A percentile compares a stretch with the other conserved stretches of the same genome.
Conservation (phyloP, 805 yeast genomes). For the Pichia rugopelliculosa region DNA sequence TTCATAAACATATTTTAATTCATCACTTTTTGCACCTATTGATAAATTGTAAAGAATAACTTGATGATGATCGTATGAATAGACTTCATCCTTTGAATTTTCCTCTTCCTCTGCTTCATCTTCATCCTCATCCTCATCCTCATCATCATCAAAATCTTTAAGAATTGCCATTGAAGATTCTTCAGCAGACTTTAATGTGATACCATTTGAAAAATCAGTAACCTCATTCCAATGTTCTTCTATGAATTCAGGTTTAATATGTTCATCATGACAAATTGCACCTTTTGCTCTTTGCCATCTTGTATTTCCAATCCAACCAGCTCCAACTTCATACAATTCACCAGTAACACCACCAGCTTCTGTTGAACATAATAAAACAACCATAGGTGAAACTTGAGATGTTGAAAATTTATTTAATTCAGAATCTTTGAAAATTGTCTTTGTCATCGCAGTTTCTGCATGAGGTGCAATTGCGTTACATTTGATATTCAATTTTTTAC, state of each 20-base stretch:
- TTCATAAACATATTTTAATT: slow-evolving; percentile 76
- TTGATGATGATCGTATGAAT: slow-evolving; percentile 57
- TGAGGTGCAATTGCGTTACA: slow-evolving; percentile 91
- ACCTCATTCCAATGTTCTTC: slow-evolving; percentile 60
- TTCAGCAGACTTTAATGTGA: slow-evolving; percentile 52
- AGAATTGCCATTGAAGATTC: slow-evolving; percentile 80
- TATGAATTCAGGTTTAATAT: slow-evolving; percentile 56
- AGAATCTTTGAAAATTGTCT: slow-evolving; percentile 70
- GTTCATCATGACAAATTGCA: slow-evolving; percentile 49
- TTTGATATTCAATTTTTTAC: slow-evolving; percentile 65
- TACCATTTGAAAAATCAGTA: slow-evolving; percentile 51
- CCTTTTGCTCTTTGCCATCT: slow-evolving; percentile 95
- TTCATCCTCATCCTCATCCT: slow-evolving; percentile 38
- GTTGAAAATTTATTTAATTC: slow-evolving; percentile 84
- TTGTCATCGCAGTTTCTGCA: slow-evolving; percentile 97
- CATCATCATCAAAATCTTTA: slow-evolving; percentile 47
- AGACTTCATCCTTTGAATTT: slow-evolving; percentile 39
- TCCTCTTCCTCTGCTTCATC: slow-evolving; percentile 41
- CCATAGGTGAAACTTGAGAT: slow-evolving; percentile 82
- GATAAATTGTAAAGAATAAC: slow-evolving; percentile 82
- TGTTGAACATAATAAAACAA: slow-evolving; percentile 72
- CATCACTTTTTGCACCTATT: slow-evolving; percentile 74
- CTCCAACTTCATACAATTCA: slow-evolving; percentile 85
- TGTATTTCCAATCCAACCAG: slow-evolving; percentile 93
- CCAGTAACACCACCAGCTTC: slow-evolving; percentile 59